Evolutionary conservation across 306 rosid species (phyloP).

Genomic region (Coriaria nepalensis): DNA sequence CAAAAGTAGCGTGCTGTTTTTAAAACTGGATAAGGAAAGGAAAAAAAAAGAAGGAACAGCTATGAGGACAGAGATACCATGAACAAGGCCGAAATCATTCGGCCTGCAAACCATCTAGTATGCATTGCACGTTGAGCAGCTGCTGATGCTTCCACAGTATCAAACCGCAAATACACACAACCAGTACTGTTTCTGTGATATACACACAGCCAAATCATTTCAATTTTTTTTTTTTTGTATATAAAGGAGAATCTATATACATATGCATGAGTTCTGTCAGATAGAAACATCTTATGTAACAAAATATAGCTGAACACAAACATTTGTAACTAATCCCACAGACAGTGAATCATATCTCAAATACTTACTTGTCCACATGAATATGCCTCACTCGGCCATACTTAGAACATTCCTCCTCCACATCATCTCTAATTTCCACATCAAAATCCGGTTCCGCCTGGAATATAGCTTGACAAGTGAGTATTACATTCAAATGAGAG

Average conservation of each 20-base stretch:
- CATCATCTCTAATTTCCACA: slow-evolving; percentile 82
- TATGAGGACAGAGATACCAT: slow-evolving; percentile 34
- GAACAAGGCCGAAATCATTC: slow-evolving; percentile 67
- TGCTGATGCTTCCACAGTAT: slow-evolving; percentile 65
- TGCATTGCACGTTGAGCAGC: slow-evolving; percentile 92
- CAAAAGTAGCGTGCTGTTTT: too few relatives aligned
- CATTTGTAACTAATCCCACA: too few relatives aligned
- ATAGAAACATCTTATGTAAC: too few relatives aligned
- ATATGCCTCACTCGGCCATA: slow-evolving; percentile 84
- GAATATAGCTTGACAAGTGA: slow-evolving; percentile 15
- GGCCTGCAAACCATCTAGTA: slow-evolving; percentile 91
- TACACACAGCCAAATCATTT: not conserved
- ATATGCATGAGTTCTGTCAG: too few relatives aligned
- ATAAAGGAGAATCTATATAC: too few relatives aligned
- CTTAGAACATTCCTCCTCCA: slow-evolving; percentile 90
- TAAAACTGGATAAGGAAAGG: too few relatives aligned
- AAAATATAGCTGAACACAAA: too few relatives aligned
- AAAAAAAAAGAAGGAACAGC: not conserved
- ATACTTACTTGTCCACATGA: slow-evolving; percentile 88
- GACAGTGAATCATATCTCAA: not conserved
- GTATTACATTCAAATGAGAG: slow-evolving; percentile 3
- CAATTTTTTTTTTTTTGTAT: too few relatives aligned
- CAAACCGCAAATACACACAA: slow-evolving; percentile 74
- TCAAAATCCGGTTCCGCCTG: slow-evolving; percentile 90
- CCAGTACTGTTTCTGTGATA: slow-evolving; percentile 78